Conservation (phyloP, 495 filamentous ascomycete species). For the Trichoderma gamsii region DNA sequence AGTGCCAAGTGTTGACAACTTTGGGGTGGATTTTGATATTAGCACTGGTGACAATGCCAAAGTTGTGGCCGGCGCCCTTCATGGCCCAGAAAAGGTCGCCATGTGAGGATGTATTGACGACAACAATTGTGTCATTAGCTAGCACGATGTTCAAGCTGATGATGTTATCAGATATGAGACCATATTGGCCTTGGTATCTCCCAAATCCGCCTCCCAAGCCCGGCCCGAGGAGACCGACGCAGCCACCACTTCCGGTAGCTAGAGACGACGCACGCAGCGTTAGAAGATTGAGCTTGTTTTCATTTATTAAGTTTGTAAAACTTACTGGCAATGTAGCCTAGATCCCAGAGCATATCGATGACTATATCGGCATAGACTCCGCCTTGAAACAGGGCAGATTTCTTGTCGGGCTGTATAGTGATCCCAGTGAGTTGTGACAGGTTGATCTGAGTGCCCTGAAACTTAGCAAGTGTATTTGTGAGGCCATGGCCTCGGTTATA, state of each 20-base stretch:
- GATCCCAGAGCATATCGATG: neutral
- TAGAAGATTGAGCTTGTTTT: neutral
- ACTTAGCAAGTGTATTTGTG: neutral
- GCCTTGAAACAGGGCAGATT: conserved; percentile 26
- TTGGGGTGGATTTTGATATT: conserved; percentile 30
- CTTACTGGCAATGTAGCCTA: conserved; percentile 21
- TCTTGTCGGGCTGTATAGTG: neutral
- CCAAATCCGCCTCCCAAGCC: conserved; percentile 59
- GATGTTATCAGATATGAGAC: conserved; percentile 55
- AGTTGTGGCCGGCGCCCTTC: conserved; percentile 54
- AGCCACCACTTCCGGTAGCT: conserved; percentile 30
- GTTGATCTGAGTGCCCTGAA: conserved; percentile 13
- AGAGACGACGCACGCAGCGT: neutral
- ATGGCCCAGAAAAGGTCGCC: conserved; percentile 58
- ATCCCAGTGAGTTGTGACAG: conserved; percentile 16
- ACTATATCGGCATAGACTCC: conserved; percentile 21
- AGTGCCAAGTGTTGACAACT: neutral
- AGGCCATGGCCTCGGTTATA: conserved; percentile 16
- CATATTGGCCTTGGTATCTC: conserved; percentile 51
- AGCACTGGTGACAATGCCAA: conserved; percentile 56
- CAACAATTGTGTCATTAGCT: conserved; percentile 45
- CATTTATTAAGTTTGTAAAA: neutral
- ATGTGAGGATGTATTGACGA: conserved; percentile 35
- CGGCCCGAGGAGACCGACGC: conserved; percentile 49
- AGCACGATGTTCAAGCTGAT: conserved; percentile 49